Percentiles rank a stretch among this genome's conserved stretches.
These are phyloP conservation scores for Aspergillus candidus DNA, from an alignment of 2,329 filamentous ascomycete genomes.

Conservation along the genomic window DNA sequence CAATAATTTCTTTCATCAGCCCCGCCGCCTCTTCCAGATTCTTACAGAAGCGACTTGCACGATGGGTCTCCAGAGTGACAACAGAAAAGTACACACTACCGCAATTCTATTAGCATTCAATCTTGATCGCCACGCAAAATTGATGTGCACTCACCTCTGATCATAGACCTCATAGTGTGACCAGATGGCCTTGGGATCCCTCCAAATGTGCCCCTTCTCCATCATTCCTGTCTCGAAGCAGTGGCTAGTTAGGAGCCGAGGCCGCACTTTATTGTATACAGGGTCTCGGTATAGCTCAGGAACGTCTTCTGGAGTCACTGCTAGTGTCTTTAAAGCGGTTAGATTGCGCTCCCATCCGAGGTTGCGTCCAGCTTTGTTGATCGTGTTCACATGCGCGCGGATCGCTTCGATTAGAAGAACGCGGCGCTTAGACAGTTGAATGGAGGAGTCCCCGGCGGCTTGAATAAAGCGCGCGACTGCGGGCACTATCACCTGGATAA, in stretches of 20 bases:
- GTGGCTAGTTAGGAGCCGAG: neutral
- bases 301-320: neutral
- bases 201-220: slow-evolving; percentile 1
- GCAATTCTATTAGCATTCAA: neutral
- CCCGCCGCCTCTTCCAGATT: neutral
- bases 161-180: slow-evolving; percentile 1
- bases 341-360: neutral
- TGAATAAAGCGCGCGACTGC: neutral
- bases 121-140: neutral
- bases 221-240: slow-evolving; percentile 3
- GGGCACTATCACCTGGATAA: slow-evolving; percentile 1
- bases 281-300: neutral
- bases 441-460: neutral
- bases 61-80: neutral
- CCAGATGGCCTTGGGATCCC: slow-evolving; percentile 1
- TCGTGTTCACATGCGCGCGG: neutral
- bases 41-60: neutral
- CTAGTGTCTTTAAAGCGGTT: neutral
- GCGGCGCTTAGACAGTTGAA: neutral
- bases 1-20: neutral
- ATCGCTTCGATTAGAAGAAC: neutral
- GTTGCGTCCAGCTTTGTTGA: neutral
- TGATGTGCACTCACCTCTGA: neutral
- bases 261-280: neutral
- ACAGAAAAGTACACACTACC: neutral